A percentile compares a stretch with the other conserved stretches of the same genome.
Conservation (phyloP, 202 grass and related monocot genomes). For the Dendrocalamus latiflorus region DNA sequence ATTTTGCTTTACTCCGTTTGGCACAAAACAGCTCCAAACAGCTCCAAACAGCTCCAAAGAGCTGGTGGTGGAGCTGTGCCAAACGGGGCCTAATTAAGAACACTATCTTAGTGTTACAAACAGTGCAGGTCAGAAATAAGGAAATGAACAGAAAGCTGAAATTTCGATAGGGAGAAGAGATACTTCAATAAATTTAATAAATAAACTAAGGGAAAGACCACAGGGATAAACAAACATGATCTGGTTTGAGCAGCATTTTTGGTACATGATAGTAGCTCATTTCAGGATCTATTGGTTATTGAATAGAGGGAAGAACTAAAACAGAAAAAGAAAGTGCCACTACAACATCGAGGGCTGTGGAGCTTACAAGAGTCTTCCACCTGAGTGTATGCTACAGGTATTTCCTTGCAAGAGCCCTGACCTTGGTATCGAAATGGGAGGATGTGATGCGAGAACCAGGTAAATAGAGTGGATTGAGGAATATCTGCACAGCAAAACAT, state of each 20-base stretch:
- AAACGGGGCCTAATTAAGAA: too few relatives aligned
- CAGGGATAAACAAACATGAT: not conserved
- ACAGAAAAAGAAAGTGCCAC: not conserved
- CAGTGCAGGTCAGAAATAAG: not conserved
- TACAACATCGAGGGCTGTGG: not conserved
- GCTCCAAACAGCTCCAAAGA: too few relatives aligned
- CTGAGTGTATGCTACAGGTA: constrained; percentile 40
- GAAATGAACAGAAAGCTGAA: not conserved
- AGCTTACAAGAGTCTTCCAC: not conserved
- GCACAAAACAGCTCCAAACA: too few relatives aligned
- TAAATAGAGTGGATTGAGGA: constrained; percentile 64
- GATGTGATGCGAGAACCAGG: constrained; percentile 76
- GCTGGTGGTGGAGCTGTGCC: too few relatives aligned
- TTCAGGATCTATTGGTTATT: not conserved
- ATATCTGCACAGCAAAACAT: constrained; percentile 24
- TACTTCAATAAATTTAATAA: not conserved
- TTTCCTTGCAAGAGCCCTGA: constrained; percentile 74
- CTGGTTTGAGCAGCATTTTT: not conserved
- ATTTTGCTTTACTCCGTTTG: too few relatives aligned
- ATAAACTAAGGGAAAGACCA: not conserved
- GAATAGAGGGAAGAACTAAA: not conserved
- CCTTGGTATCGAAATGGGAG: constrained; percentile 72
- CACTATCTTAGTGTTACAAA: not conserved
- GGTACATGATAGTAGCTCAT: not conserved
- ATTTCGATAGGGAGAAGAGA: not conserved